Evolutionary conservation across 2,329 filamentous ascomycete genomes (phyloP).

Genomic region (Colletotrichum paranaense): DNA sequence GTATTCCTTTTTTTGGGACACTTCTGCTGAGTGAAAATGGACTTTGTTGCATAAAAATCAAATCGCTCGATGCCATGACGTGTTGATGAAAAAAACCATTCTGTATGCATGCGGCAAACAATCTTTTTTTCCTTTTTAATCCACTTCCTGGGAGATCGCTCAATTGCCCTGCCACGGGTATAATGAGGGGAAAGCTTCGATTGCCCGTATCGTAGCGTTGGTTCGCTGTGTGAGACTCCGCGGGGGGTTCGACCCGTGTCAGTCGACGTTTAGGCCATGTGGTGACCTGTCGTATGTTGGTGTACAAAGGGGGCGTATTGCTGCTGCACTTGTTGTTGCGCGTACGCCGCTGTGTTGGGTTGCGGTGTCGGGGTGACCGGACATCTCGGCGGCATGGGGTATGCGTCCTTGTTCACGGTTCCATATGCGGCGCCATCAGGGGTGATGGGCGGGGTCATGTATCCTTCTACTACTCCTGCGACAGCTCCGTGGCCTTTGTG

Average conservation of each 20-base stretch:
- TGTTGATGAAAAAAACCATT: slow-evolving; percentile 50
- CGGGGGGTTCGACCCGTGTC: slow-evolving; percentile 14
- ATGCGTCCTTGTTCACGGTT: slow-evolving; percentile 58
- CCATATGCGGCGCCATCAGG: slow-evolving; percentile 74
- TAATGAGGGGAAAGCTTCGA: slow-evolving; percentile 25
- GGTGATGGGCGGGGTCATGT: slow-evolving; percentile 87
- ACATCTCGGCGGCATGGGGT: slow-evolving; percentile 63
- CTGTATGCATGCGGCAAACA: slow-evolving; percentile 42
- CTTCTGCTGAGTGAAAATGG: slow-evolving; percentile 48
- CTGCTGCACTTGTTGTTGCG: slow-evolving; percentile 56
- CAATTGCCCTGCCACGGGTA: slow-evolving; percentile 19
- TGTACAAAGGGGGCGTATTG: slow-evolving; percentile 56
- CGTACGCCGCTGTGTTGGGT: slow-evolving; percentile 50
- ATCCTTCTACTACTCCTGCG: slow-evolving; percentile 76
- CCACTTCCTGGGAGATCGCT: slow-evolving; percentile 28
- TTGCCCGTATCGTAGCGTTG: slow-evolving; percentile 32
- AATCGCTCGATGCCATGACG: slow-evolving; percentile 60
- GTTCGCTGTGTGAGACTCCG: slow-evolving; percentile 14
- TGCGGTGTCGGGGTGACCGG: slow-evolving; percentile 72
- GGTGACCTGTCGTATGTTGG: slow-evolving; percentile 48
- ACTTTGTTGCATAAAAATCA: slow-evolving; percentile 45
- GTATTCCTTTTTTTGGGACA: slow-evolving; percentile 54
- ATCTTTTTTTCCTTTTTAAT: slow-evolving; percentile 31
- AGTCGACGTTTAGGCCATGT: slow-evolving; percentile 39
- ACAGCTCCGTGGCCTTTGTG: slow-evolving; percentile 77